Evolutionary conservation across 2,329 filamentous ascomycete species (phyloP).

Genomic region (Aspergillus nomiae): DNA sequence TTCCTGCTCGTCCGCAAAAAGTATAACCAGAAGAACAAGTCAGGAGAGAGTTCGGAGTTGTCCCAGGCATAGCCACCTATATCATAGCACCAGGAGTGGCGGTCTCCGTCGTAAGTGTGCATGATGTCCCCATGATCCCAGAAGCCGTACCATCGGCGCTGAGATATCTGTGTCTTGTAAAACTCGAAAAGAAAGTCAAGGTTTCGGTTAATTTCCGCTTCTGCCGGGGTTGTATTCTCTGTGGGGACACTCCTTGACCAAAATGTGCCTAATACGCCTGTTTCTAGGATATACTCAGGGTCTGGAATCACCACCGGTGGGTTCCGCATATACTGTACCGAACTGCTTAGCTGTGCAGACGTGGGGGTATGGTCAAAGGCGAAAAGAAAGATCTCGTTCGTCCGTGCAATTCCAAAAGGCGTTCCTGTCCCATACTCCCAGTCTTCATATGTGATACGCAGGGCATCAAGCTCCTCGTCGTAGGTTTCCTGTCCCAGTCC

Average conservation of each 20-base stretch:
- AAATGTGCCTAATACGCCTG: slow-evolving; percentile 57
- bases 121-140: slow-evolving; percentile 65
- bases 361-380: slow-evolving; percentile 57
- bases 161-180: slow-evolving; percentile 58
- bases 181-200: slow-evolving; percentile 60
- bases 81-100: slow-evolving; percentile 65
- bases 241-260: slow-evolving; percentile 47
- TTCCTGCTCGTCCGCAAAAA: slow-evolving; percentile 61
- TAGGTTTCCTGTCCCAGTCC: slow-evolving; percentile 59
- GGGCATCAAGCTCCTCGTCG: slow-evolving; percentile 60
- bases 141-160: slow-evolving; percentile 65
- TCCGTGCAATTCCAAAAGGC: slow-evolving; percentile 60
- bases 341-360: slow-evolving; percentile 45
- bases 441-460: slow-evolving; percentile 66
- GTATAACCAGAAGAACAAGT: slow-evolving; percentile 65
- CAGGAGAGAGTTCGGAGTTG: slow-evolving; percentile 64
- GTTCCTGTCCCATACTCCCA: slow-evolving; percentile 59
- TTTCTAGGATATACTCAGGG: slow-evolving; percentile 53
- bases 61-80: slow-evolving; percentile 68
- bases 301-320: slow-evolving; percentile 56
- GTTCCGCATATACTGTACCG: slow-evolving; percentile 52
- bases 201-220: slow-evolving; percentile 50
- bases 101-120: slow-evolving; percentile 62
- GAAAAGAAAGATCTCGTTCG: slow-evolving; percentile 59
- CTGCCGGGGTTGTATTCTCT: neutral